Evolutionary conservation across 2,329 filamentous ascomycete species (phyloP).

Genomic region (Epichloe glyceriae): DNA sequence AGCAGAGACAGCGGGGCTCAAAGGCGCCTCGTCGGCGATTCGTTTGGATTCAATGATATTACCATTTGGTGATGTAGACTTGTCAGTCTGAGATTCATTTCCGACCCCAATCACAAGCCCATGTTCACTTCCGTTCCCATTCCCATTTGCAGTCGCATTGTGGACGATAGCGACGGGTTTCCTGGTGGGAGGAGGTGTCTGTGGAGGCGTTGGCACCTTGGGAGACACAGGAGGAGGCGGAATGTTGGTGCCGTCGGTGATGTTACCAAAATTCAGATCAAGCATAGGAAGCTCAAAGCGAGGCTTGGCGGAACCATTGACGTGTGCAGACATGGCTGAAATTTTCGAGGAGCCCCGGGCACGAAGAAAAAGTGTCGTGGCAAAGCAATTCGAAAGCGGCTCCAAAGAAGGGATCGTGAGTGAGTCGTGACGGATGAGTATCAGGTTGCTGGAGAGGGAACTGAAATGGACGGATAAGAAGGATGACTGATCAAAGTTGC

Average conservation of each 20-base stretch:
- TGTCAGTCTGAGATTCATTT: slow-evolving; percentile 2
- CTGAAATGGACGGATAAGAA: not conserved
- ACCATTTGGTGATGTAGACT: slow-evolving; percentile 20
- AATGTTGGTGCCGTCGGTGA: slow-evolving; percentile 49
- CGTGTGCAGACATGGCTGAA: slow-evolving; percentile 19
- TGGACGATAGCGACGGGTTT: slow-evolving; percentile 7
- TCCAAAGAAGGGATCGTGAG: not conserved
- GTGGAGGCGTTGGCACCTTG: slow-evolving; percentile 32
- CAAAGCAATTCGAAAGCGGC: not conserved
- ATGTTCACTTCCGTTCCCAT: not conserved
- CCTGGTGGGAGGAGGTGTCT: slow-evolving; percentile 18
- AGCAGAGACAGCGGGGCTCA: slow-evolving; percentile 38
- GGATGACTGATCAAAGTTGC: not conserved
- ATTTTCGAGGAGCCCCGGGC: not conserved
- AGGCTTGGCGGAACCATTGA: slow-evolving; percentile 16
- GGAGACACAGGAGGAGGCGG: slow-evolving; percentile 45
- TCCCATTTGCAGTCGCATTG: not conserved
- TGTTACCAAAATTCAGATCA: slow-evolving; percentile 43
- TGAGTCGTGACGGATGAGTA: not conserved
- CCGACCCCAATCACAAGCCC: not conserved
- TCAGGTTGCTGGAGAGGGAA: not conserved
- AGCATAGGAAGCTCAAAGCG: slow-evolving; percentile 46
- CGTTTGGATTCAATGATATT: slow-evolving; percentile 34
- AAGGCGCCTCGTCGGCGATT: slow-evolving; percentile 35
- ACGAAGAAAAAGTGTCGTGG: not conserved